Percentiles rank a stretch among this genome's conserved stretches.
Conservation (phyloP, 192 early-diverging fungal genomes). For the Podila clonocystis region DNA sequence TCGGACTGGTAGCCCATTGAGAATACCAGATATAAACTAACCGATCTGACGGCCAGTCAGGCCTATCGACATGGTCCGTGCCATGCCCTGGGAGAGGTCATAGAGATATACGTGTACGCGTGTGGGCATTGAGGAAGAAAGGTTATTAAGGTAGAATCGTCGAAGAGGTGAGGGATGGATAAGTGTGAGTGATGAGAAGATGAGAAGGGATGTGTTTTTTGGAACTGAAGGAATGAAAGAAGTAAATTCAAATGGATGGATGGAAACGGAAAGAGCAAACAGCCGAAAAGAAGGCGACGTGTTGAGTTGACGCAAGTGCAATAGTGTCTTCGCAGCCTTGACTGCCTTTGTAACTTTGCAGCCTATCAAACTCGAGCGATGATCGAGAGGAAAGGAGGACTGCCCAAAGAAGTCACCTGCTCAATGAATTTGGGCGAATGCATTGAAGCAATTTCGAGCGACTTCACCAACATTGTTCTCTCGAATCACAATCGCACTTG, state of each 20-base stretch:
- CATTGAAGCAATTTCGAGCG: too few relatives aligned
- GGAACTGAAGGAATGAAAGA: neutral
- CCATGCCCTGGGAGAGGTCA: conserved; percentile 80
- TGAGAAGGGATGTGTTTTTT: neutral
- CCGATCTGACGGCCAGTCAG: conserved; percentile 76
- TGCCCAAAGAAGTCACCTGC: too few relatives aligned
- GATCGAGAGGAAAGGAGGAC: too few relatives aligned
- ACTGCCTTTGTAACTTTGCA: too few relatives aligned
- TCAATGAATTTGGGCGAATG: too few relatives aligned
- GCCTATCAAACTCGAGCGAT: too few relatives aligned
- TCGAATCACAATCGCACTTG: neutral
- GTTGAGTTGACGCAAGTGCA: too few relatives aligned
- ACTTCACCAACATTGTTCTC: neutral
- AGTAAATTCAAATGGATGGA: neutral
- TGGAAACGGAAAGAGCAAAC: neutral
- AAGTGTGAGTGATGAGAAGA: neutral
- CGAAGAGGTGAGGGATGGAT: neutral
- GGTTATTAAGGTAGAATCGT: neutral
- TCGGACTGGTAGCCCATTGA: neutral
- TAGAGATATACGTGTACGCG: conserved; percentile 67
- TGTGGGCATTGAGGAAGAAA: conserved; percentile 18
- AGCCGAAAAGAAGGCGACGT: neutral
- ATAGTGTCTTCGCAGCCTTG: too few relatives aligned
- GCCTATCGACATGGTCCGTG: conserved; percentile 67
- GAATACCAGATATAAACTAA: conserved; percentile 16